These are phyloP conservation scores for Wickerhamomyces kurtzmanii DNA, from an alignment of 805 yeast species.

Conservation along the genomic window DNA sequence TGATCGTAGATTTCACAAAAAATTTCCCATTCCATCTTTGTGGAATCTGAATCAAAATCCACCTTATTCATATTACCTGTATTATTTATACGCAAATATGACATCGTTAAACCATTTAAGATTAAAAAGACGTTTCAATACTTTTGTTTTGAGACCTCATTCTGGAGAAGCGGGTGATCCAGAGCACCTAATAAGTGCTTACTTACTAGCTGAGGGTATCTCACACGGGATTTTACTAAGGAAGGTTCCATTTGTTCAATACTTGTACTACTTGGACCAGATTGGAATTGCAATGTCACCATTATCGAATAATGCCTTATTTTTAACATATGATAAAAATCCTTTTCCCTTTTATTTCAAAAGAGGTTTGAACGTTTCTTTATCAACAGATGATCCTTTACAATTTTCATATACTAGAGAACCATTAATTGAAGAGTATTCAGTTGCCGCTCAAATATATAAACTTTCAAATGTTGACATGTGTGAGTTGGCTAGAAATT, in stretches of 20 bases:
- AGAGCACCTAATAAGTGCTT: constrained; percentile 88
- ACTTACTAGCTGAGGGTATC: constrained; percentile 81
- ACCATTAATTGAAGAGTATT: constrained; percentile 94
- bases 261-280: constrained; percentile 87
- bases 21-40: constrained; percentile 74
- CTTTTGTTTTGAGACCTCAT: constrained; percentile 94
- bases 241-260: constrained; percentile 92
- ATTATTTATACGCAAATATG: constrained; percentile 80
- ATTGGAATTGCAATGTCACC: constrained; percentile 99
- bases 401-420: constrained; percentile 97
- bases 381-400: constrained; percentile 95
- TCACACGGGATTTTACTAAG: constrained; percentile 92
- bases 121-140: constrained; percentile 62
- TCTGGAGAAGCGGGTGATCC: constrained; percentile 99
- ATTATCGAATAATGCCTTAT: constrained; percentile 89
- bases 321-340: constrained; percentile 92
- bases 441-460: constrained; percentile 97
- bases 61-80: constrained; percentile 93
- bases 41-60: constrained; percentile 83
- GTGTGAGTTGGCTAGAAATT: constrained; percentile 93
- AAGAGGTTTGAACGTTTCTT: constrained; percentile 87
- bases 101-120: constrained; percentile 84
- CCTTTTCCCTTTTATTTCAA: constrained; percentile 89
- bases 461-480: constrained; percentile 90
- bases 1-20: constrained; percentile 73